Evolutionary conservation across 1,139 yeast species (phyloP), one percentile per base, ranked within the genome.

Genomic region (Hyphopichia burtonii): DNA sequence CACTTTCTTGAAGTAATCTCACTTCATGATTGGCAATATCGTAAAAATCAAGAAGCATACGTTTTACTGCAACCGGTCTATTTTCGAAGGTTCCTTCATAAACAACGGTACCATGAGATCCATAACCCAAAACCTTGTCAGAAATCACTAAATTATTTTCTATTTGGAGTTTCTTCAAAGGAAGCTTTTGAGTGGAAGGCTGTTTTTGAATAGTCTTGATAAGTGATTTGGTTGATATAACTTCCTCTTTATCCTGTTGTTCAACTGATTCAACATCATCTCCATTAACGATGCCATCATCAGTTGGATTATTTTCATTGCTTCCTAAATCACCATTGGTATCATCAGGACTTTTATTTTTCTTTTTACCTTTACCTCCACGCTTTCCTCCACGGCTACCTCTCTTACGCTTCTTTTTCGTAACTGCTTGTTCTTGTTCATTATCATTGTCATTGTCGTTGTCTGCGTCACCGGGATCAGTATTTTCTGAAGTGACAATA

Each of bases 1-100:
- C 99, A 63, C 96, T 87, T 58, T 91, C 97, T 47, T 93, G 96
- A 34, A 93, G 66, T 19, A 91, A 65, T 23, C 86, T 76, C 11
- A 94, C 95, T 58, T 93, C 99, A 53, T 89, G 96, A n/a, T 91
- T 85, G 3, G 99, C 99, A 45, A 93, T 82, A 56, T 93, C 97
- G 63, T 86, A 93, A 56, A 91, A 93, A 57, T 91, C 96, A 33
- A 91, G 74, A 38, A 94, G 69, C 96, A 93, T 88, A 51, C 99
- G 69, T 60, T 93, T 94, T 4, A 93, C 95, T 0, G 99, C 99
- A 9, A 94, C 99, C 2, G 95, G 96, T 40, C 99, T 75, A 52
- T 82, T 85, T 55, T 91, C 97, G 65, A 91, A 93, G 3, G 81
- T 77, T 1, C 99, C 99, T 57, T 86, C 81, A 59, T 82, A 89